phyloP scores from a whole-genome alignment of 257 asterid species.

The Lycium ferocissimum region DNA sequence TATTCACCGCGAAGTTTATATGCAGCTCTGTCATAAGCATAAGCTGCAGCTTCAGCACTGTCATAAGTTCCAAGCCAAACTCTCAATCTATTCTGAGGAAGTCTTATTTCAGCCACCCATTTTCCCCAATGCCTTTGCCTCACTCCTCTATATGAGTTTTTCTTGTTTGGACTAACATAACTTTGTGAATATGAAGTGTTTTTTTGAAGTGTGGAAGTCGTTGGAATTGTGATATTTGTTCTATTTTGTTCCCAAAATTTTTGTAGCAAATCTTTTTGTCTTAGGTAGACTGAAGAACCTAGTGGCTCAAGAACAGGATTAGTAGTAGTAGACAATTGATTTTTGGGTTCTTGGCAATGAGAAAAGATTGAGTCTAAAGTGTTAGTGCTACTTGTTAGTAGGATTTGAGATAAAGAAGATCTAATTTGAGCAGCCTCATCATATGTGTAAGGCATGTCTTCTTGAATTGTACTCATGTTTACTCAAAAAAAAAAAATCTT shows the following conservation, averaged over 20 bases:
- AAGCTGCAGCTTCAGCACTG: slow-evolving; percentile 94
- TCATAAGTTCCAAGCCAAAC: slow-evolving; percentile 98
- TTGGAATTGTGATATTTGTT: slow-evolving; percentile 27
- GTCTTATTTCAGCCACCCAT: slow-evolving; percentile 98
- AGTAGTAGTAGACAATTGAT: neutral
- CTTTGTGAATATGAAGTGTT: slow-evolving; percentile 37
- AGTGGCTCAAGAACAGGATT: slow-evolving; percentile 48
- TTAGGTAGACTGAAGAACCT: slow-evolving; percentile 69
- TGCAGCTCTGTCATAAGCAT: slow-evolving; percentile 96
- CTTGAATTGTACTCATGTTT: slow-evolving; percentile 49
- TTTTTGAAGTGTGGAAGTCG: slow-evolving; percentile 10
- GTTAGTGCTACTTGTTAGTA: slow-evolving; percentile 65
- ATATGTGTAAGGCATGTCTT: slow-evolving; percentile 21
- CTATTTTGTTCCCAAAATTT: slow-evolving; percentile 53
- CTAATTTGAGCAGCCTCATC: slow-evolving; percentile 52
- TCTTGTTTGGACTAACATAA: slow-evolving; percentile 56
- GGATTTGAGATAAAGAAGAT: slow-evolving; percentile 62
- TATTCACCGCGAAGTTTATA: slow-evolving; percentile 96
- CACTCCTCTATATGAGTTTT: slow-evolving; percentile 88
- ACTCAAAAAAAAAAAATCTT: neutral
- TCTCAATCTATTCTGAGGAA: slow-evolving; percentile 86
- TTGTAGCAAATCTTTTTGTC: slow-evolving; percentile 67
- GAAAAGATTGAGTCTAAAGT: slow-evolving; percentile 82
- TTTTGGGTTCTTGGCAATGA: slow-evolving; percentile 48
- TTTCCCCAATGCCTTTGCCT: slow-evolving; percentile 98